These are phyloP conservation scores for Fraxinus sp. DNA, from an alignment of 305 asterid species.

Conservation along the genomic window DNA sequence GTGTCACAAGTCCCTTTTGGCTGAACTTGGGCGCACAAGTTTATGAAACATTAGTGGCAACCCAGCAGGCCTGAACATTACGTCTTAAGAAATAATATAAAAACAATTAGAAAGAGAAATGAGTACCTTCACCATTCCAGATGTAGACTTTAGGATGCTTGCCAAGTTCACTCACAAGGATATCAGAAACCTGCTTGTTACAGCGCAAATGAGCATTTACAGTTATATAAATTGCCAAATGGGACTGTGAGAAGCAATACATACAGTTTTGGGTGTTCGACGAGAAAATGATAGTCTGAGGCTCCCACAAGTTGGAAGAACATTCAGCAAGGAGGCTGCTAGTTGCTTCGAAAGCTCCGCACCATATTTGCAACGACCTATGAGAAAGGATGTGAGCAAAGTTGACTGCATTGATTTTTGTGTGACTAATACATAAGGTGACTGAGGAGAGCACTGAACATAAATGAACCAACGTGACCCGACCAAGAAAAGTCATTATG, in stretches of 20 bases:
- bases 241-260: slow-evolving; percentile 26
- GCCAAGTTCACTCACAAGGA: slow-evolving; percentile 47
- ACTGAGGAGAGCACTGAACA: not conserved
- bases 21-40: not conserved
- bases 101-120: slow-evolving; percentile 10
- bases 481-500: no score
- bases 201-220: slow-evolving; percentile 31
- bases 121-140: slow-evolving; percentile 80
- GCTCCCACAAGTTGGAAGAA: slow-evolving; percentile 77
- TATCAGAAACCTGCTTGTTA: slow-evolving; percentile 57
- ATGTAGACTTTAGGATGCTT: slow-evolving; percentile 60
- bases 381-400: not conserved
- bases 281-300: slow-evolving; percentile 81
- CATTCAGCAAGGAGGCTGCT: slow-evolving; percentile 49
- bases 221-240: slow-evolving; percentile 17
- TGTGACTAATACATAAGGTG: not conserved
- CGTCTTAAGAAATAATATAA: slow-evolving; percentile 5
- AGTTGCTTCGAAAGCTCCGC: slow-evolving; percentile 72
- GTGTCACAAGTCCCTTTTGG: not conserved
- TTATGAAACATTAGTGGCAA: not conserved
- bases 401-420: not conserved
- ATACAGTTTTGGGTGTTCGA: slow-evolving; percentile 72
- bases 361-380: slow-evolving; percentile 80
- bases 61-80: not conserved
- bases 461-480: not conserved